Conservation (phyloP, 202 grass and related monocot genomes). For the Zoysia matrella region DNA sequence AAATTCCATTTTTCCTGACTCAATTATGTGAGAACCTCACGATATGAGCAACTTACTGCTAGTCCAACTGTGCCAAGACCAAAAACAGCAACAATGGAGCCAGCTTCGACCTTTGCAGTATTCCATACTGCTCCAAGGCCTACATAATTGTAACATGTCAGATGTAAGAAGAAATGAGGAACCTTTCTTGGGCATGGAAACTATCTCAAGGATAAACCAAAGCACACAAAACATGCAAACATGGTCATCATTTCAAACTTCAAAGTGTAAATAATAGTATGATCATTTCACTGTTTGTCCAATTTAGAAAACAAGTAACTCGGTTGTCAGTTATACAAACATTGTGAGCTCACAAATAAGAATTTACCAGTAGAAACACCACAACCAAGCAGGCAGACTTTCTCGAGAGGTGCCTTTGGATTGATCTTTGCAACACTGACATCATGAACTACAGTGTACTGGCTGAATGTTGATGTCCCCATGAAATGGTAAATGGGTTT, state of each 20-base stretch:
- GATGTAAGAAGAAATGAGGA: conserved; percentile 17
- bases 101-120: conserved; percentile 94
- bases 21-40: not conserved
- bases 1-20: conserved; percentile 19
- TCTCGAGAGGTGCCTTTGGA: conserved; percentile 85
- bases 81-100: conserved; percentile 91
- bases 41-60: conserved; percentile 69
- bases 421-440: conserved; percentile 97
- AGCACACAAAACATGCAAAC: not conserved
- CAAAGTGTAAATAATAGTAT: not conserved
- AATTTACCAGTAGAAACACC: conserved; percentile 62
- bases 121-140: conserved; percentile 99
- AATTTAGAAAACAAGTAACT: too few species aligned
- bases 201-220: not conserved
- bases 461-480: conserved; percentile 98
- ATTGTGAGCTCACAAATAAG: not conserved
- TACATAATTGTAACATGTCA: conserved; percentile 35
- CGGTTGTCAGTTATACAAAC: too few species aligned
- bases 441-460: conserved; percentile 96
- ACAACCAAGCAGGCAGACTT: conserved; percentile 66
- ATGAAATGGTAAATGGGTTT: conserved; percentile 98
- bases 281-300: not conserved
- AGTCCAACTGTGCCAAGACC: conserved; percentile 98
- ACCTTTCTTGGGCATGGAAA: not conserved
- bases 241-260: not conserved